Conservation (phyloP, 352 stramenopile species). For the Blastocystis sp. region DNA sequence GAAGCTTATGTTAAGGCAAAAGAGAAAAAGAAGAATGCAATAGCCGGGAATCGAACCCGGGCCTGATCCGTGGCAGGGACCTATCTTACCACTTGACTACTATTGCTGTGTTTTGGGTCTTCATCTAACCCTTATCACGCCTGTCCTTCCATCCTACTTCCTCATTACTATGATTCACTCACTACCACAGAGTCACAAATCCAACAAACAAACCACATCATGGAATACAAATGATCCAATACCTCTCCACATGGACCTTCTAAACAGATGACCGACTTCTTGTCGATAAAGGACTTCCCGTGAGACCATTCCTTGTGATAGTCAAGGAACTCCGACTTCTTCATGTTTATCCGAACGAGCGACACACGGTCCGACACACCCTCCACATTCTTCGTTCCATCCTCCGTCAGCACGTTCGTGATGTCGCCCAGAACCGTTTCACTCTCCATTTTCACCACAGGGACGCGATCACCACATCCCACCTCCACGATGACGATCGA, state of each 20-base stretch:
- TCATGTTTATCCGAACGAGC: slow-evolving; percentile 65
- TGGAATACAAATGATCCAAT: slow-evolving; percentile 42
- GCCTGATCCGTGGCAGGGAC: slow-evolving; percentile 69
- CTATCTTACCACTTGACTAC: slow-evolving; percentile 70
- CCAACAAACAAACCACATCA: slow-evolving; percentile 10
- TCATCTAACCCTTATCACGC: neutral
- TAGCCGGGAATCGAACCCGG: slow-evolving; percentile 70
- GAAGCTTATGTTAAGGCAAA: neutral
- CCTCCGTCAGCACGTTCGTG: slow-evolving; percentile 37
- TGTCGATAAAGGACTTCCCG: slow-evolving; percentile 35
- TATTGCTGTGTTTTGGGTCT: slow-evolving; percentile 32
- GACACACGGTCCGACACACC: slow-evolving; percentile 4
- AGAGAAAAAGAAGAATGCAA: slow-evolving; percentile 60
- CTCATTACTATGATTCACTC: neutral
- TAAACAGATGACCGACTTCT: slow-evolving; percentile 26
- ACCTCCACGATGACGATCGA: slow-evolving; percentile 67
- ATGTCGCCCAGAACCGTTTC: slow-evolving; percentile 64
- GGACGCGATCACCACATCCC: slow-evolving; percentile 45
- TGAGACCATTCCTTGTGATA: slow-evolving; percentile 68
- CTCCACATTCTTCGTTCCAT: neutral
- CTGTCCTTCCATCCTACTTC: slow-evolving; percentile 1
- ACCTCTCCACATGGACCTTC: slow-evolving; percentile 39
- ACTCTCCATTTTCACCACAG: slow-evolving; percentile 67
- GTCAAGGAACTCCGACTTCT: slow-evolving; percentile 51
- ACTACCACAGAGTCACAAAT: neutral